A percentile compares a stretch with the other conserved stretches of the same genome.
phyloP scores from a whole-genome alignment of 495 filamentous ascomycete genomes.

The Lophiotrema nucula region DNA sequence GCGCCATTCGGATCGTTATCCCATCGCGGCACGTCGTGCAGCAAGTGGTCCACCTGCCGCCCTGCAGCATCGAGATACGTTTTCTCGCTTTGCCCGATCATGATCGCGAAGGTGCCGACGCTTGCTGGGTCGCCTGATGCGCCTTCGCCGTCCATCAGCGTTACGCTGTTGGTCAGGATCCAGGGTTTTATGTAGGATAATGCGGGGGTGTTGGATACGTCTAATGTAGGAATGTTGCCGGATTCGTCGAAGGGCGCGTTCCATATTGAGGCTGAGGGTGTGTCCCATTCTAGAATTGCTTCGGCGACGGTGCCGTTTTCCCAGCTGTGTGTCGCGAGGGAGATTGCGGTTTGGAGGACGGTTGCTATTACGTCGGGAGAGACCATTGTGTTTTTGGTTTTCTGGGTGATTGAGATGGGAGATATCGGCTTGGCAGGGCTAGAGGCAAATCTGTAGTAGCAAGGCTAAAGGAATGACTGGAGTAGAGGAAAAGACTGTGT shows the following conservation, averaged over 20 bases:
- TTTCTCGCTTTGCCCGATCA: conserved; percentile 46
- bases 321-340: conserved; percentile 42
- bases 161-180: conserved; percentile 11
- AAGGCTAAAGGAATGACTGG: too few relatives aligned
- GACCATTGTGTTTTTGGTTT: conserved; percentile 17
- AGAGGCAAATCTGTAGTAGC: too few relatives aligned
- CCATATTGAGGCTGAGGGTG: conserved; percentile 46
- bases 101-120: conserved; percentile 47
- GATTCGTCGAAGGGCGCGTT: conserved; percentile 44
- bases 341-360: conserved; percentile 21
- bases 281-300: conserved; percentile 51
- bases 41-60: conserved; percentile 39
- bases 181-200: conserved; percentile 40
- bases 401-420: too few relatives aligned
- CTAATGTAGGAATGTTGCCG: conserved; percentile 41
- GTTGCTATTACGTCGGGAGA: conserved; percentile 6
- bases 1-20: conserved; percentile 54
- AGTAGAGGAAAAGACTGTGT: too few relatives aligned
- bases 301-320: conserved; percentile 51
- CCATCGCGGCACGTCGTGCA: conserved; percentile 48
- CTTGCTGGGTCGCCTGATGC: conserved; percentile 45
- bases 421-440: too few relatives aligned
- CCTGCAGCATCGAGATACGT: conserved; percentile 38
- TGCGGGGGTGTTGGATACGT: conserved; percentile 34
- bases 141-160: conserved; percentile 30